phyloP scores from a whole-genome alignment of 208 protist species.

The Leptomonas seymouri region DNA sequence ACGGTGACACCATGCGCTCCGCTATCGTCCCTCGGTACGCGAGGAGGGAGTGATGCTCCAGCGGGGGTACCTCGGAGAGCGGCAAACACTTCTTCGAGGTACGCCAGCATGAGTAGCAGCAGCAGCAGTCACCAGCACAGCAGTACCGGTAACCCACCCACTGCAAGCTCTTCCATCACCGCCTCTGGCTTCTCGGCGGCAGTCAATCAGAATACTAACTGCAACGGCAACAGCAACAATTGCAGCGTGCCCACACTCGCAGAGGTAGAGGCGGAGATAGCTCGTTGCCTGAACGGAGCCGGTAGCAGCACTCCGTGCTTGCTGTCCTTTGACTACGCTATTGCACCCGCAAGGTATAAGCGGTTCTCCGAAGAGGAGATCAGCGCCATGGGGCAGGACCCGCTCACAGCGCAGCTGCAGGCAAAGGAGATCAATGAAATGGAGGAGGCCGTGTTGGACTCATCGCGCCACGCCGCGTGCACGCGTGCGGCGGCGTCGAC shows the following conservation, averaged over 20 bases:
- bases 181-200: not conserved
- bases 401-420: slow-evolving; percentile 1
- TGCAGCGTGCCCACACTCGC: not conserved
- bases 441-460: slow-evolving; percentile 16
- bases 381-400: not conserved
- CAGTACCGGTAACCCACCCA: not conserved
- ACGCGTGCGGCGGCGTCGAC: not conserved
- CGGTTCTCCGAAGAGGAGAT: slow-evolving; percentile 5
- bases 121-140: not conserved
- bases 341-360: slow-evolving; percentile 1
- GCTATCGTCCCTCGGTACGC: not conserved
- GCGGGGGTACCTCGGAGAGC: not conserved
- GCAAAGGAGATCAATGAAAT: not conserved
- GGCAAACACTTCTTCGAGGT: not conserved
- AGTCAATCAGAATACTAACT: not conserved
- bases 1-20: not conserved
- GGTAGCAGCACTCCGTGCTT: slow-evolving; percentile 16
- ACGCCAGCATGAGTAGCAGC: not conserved
- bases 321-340: slow-evolving; percentile 15
- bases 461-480: not conserved
- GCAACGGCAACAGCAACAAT: not conserved
- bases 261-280: slow-evolving; percentile 10
- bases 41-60: not conserved
- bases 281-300: slow-evolving; percentile 7
- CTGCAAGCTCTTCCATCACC: not conserved